Evolutionary conservation across 768 basidiomycete species (phyloP).

Genomic region (Russula brevipes): DNA sequence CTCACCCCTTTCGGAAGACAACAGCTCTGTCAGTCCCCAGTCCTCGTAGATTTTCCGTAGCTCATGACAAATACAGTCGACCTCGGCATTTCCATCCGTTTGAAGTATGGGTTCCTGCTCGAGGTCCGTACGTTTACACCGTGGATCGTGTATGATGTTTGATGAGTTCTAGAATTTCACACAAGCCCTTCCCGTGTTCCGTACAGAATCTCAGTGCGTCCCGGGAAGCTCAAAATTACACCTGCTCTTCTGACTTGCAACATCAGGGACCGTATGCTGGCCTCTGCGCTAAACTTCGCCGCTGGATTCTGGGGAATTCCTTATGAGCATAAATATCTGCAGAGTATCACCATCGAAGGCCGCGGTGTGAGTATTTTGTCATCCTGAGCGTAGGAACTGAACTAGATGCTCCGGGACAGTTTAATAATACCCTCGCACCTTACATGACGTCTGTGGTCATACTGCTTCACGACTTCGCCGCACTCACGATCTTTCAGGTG

Average conservation of each 20-base stretch:
- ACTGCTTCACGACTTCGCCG: not conserved
- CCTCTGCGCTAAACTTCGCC: constrained; percentile 49
- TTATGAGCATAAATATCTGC: constrained; percentile 40
- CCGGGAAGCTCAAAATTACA: not conserved
- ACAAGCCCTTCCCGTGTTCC: constrained; percentile 44
- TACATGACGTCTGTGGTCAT: constrained; percentile 56
- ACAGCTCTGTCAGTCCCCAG: constrained; percentile 64
- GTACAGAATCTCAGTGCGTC: constrained; percentile 46
- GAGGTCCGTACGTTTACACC: constrained; percentile 27
- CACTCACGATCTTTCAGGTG: constrained; percentile 39
- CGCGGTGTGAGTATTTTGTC: constrained; percentile 31
- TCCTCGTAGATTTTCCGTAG: not conserved
- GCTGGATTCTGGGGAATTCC: constrained; percentile 50
- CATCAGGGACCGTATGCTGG: constrained; percentile 44
- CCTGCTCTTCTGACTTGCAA: not conserved
- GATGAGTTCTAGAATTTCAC: constrained; percentile 35
- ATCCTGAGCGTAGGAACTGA: constrained; percentile 6
- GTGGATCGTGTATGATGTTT: constrained; percentile 29
- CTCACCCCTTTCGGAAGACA: constrained; percentile 88
- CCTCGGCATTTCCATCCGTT: constrained; percentile 39
- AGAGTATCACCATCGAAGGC: constrained; percentile 40
- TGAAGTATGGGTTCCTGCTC: constrained; percentile 42
- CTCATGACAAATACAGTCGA: constrained; percentile 31
- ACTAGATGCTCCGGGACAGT: constrained; percentile 27
- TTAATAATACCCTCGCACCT: constrained; percentile 73